Evolutionary conservation across 2,329 filamentous ascomycete species (phyloP).

Genomic region (Sclerotinia trifoliorum): DNA sequence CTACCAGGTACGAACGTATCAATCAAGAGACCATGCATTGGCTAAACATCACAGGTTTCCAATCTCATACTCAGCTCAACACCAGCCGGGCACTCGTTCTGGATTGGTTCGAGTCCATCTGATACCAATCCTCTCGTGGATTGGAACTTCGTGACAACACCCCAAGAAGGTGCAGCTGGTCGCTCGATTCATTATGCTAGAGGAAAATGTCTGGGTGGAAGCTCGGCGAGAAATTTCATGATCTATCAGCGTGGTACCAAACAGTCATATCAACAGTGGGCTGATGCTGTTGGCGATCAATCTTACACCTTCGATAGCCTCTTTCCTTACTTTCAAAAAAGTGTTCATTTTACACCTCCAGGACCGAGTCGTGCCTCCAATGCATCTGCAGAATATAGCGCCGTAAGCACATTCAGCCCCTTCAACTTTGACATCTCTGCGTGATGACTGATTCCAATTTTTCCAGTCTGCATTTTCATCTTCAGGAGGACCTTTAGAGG

Average conservation of each 20-base stretch:
- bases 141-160: conserved; percentile 5
- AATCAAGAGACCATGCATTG: neutral
- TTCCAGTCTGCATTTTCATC: conserved; percentile 13
- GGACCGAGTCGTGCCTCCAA: neutral
- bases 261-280: conserved; percentile 44
- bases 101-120: neutral
- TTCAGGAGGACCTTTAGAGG: conserved; percentile 41
- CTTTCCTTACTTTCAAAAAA: conserved; percentile 46
- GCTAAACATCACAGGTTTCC: neutral
- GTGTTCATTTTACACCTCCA: conserved; percentile 27
- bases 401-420: neutral
- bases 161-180: conserved; percentile 8
- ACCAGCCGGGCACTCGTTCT: conserved; percentile 12
- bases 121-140: conserved; percentile 10
- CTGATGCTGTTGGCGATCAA: conserved; percentile 42
- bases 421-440: too few species aligned
- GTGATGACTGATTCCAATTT: neutral
- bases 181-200: conserved; percentile 32
- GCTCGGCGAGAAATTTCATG: conserved; percentile 42
- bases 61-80: neutral
- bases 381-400: neutral
- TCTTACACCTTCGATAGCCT: conserved; percentile 48
- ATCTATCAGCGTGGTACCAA: conserved; percentile 28
- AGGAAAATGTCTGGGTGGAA: conserved; percentile 42
- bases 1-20: neutral